Percentiles rank a stretch among this genome's conserved stretches.
Evolutionary conservation across 768 basidiomycete species (phyloP).

Genomic region (Imleria badia): DNA sequence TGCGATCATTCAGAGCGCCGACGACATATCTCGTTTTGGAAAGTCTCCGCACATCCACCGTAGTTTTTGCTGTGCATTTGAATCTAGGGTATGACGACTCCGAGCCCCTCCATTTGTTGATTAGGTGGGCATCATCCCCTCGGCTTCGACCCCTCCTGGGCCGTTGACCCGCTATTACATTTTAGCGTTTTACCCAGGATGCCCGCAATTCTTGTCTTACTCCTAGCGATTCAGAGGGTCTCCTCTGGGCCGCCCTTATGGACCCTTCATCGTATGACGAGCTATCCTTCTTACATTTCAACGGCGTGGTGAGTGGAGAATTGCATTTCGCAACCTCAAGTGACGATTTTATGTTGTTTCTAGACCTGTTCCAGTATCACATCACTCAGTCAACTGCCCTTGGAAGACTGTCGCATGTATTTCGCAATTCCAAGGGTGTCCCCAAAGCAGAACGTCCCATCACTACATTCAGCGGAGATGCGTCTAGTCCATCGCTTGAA

Average conservation of each 20-base stretch:
- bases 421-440: neutral
- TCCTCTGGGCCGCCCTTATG: neutral
- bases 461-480: slow-evolving; percentile 11
- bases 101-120: too few species aligned
- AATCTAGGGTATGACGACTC: too few species aligned
- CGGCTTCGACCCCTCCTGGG: neutral
- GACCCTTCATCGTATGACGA: neutral
- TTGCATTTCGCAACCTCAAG: neutral
- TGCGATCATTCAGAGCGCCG: slow-evolving; percentile 6
- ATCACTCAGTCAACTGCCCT: slow-evolving; percentile 4
- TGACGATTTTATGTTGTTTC: neutral
- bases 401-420: neutral
- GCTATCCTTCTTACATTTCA: slow-evolving; percentile 5
- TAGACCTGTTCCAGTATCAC: slow-evolving; percentile 2
- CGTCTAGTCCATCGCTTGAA: slow-evolving; percentile 5
- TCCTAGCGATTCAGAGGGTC: neutral
- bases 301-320: slow-evolving; percentile 9
- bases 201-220: neutral
- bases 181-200: neutral
- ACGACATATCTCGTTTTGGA: slow-evolving; percentile 22
- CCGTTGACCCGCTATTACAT: neutral
- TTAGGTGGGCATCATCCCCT: neutral
- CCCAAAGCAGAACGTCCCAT: neutral
- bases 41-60: slow-evolving; percentile 7
- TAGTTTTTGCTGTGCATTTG: too few species aligned